phyloP scores from a whole-genome alignment of 2,329 filamentous ascomycete genomes.

The Trichoderma sp. region DNA sequence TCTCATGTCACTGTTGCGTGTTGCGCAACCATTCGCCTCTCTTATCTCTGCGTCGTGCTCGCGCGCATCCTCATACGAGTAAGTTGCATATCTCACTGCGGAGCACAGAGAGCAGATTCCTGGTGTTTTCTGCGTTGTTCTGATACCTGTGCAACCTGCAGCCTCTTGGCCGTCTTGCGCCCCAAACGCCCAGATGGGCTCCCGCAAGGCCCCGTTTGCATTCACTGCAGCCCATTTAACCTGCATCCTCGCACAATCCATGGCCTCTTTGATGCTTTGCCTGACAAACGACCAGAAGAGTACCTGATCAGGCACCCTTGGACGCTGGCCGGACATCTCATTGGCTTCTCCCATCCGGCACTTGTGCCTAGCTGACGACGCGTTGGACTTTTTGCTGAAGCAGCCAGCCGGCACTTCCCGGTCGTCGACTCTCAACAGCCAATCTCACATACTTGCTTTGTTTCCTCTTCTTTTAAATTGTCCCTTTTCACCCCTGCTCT shows the following conservation, averaged over 20 bases:
- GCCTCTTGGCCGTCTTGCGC: neutral
- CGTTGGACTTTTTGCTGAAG: neutral
- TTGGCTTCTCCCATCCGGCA: neutral
- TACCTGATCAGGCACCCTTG: neutral
- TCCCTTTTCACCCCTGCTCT: neutral
- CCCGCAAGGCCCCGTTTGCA: neutral
- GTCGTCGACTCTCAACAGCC: neutral
- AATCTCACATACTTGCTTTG: neutral
- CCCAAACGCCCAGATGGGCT: neutral
- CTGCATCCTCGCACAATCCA: neutral
- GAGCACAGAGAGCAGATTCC: no score
- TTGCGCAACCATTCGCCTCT: slow-evolving; percentile 16
- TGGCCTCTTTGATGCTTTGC: neutral
- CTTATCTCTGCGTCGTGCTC: neutral
- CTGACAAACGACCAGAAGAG: neutral
- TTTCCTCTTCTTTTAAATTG: neutral
- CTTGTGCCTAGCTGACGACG: slow-evolving; percentile 12
- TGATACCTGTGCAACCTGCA: neutral
- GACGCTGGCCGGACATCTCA: neutral
- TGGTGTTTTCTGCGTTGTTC: neutral
- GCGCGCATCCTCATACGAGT: neutral
- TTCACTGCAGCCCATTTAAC: neutral
- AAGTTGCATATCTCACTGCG: no score
- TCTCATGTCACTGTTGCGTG: slow-evolving; percentile 16
- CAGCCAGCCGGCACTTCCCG: neutral